A percentile compares a stretch with the other conserved stretches of the same genome.
These are phyloP conservation scores for Schizochytrium sp. DNA, from an alignment of 108 stramenopile genomes.

Conservation along the genomic window DNA sequence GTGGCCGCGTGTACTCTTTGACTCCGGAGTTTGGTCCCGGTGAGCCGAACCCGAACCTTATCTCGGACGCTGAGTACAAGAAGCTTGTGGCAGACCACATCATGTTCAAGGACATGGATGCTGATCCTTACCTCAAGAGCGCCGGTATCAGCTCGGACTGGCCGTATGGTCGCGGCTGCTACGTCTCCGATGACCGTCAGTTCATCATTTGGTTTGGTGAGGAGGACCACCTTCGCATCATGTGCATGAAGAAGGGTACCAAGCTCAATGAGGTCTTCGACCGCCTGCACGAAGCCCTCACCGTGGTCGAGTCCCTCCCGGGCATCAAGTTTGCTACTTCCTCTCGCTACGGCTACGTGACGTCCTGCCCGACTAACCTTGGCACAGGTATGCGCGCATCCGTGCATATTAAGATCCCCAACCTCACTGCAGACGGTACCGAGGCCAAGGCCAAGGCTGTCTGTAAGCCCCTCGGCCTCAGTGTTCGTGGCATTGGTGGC, in stretches of 20 bases:
- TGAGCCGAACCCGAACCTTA: constrained; percentile 73
- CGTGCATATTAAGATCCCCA: constrained; percentile 82
- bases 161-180: constrained; percentile 80
- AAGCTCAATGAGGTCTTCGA: constrained; percentile 76
- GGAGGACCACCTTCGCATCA: constrained; percentile 81
- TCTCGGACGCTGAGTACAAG: constrained; percentile 73
- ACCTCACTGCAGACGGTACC: constrained; percentile 78
- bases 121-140: constrained; percentile 77
- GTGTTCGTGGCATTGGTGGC: constrained; percentile 79
- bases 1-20: constrained; percentile 73
- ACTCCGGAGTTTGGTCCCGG: constrained; percentile 75
- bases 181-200: constrained; percentile 77
- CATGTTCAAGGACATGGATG: constrained; percentile 76
- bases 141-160: constrained; percentile 77
- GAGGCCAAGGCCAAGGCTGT: constrained; percentile 79
- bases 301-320: constrained; percentile 71
- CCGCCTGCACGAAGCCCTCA: constrained; percentile 73
- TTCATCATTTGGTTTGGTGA: constrained; percentile 81
- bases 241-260: constrained; percentile 81
- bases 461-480: constrained; percentile 78
- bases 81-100: constrained; percentile 73
- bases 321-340: constrained; percentile 76
- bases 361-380: constrained; percentile 82
- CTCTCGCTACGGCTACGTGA: constrained; percentile 78
- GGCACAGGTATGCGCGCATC: constrained; percentile 84